Base-by-base conservation (phyloP, 192 early-diverging fungal species). In the Coemansia sp. region DNA sequence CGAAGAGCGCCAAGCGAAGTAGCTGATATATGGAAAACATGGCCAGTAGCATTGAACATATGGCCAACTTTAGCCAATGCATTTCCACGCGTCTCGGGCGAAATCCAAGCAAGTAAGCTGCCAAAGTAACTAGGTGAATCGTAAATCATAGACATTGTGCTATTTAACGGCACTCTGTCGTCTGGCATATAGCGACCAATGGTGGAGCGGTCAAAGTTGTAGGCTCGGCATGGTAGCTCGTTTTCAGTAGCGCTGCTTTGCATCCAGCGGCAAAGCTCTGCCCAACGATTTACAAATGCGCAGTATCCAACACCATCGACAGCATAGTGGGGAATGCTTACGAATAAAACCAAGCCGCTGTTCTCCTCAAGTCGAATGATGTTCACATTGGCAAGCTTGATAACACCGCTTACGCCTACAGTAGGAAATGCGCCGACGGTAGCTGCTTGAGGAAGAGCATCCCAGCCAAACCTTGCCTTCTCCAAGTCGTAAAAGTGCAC, bases 181-280 rank as follows among this genome's bases (percentile, higher is more conserved):
- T 19, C 14, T 0, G 77, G 77, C 51, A 80, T 25, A 37, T 55
- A 21, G 38, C 57, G 56, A 1, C 62, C 53, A 62, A 80, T 61
- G 11, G 62, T 50, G 0, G 17, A n/a, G 19, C 70, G 67, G 50
- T 74, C 69, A 68, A 80, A 80, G 29, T 61, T 64, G 54, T 51
- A 80, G 15, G 3, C 3, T 0, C 51, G 17, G 24, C 1, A 0
- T 27, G 51, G 37, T 5, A 32, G 9, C 12, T 17, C 11, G 0
- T 22, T 23, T 8, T 2, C 15, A 25, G 38, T n/a, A 17, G 24
- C 2, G 1, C n/a, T 39, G 10, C 2, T 17, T 9, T n/a, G 11
- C 51, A 55, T 63, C 52, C 37, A 63, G 23, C 25, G 37, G 35
- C 51, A 61, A 1, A 60, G 14, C 37, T 61, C 59, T 4, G 63